Conservation (phyloP, 176 grass and related monocot genomes). For the Secale cereale region DNA sequence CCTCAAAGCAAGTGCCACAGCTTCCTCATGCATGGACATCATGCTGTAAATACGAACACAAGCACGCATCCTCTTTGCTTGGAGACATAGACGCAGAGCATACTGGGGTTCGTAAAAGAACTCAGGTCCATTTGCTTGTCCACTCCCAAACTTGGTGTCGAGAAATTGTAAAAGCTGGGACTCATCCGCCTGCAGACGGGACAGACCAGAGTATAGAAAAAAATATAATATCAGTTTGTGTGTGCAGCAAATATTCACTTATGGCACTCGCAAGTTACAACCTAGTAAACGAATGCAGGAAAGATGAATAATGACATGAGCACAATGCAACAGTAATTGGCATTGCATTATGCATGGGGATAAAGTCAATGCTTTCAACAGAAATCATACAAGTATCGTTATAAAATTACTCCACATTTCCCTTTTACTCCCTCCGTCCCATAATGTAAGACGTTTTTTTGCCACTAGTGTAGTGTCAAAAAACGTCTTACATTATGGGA, state of each 20-base stretch:
- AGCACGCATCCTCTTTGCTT: constrained; percentile 91
- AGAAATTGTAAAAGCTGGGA: constrained; percentile 84
- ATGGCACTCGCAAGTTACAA: constrained; percentile 1
- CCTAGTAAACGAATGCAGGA: background rate
- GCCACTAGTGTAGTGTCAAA: too few relatives aligned
- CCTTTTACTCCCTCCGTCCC: too few relatives aligned
- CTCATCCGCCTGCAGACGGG: constrained; percentile 77
- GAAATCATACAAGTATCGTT: constrained; percentile 15
- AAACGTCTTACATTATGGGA: too few relatives aligned
- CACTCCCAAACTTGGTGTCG: constrained; percentile 80
- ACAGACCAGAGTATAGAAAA: constrained; percentile 15
- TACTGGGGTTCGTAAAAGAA: constrained; percentile 99
- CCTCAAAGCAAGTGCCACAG: constrained; percentile 92
- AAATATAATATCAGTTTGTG: background rate
- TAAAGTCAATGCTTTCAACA: constrained; percentile 14
- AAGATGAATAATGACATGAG: background rate
- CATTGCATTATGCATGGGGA: background rate
- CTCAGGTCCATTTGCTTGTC: constrained; percentile 56
- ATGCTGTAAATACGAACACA: constrained; percentile 98
- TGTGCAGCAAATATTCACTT: constrained; percentile 2
- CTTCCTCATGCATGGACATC: constrained; percentile 99
- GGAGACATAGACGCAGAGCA: constrained; percentile 93
- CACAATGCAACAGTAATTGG: constrained; percentile 5
- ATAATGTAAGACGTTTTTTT: too few relatives aligned
- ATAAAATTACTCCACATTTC: background rate